phyloP scores from a whole-genome alignment of 1,284 basidiomycete species.

The Stereum hirsutum region DNA sequence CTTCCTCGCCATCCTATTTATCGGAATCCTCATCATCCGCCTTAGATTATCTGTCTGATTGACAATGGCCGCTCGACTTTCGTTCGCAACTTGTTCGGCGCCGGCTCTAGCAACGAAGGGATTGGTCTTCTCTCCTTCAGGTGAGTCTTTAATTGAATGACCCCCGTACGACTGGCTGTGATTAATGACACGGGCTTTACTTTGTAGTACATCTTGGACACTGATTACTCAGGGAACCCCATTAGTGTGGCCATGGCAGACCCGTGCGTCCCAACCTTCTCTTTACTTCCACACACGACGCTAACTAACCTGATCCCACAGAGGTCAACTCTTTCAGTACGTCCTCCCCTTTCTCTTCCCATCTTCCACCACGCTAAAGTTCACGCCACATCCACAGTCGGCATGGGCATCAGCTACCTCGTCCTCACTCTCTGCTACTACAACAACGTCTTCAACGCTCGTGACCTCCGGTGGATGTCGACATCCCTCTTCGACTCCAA shows the following conservation, averaged over 20 bases:
- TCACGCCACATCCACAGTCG: constrained; percentile 23
- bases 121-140: constrained; percentile 39
- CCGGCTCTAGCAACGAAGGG: constrained; percentile 42
- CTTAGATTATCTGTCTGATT: constrained; percentile 37
- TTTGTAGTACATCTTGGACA: constrained; percentile 43
- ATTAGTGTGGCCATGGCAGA: constrained; percentile 40
- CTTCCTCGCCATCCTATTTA: too few species aligned
- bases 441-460: constrained; percentile 36
- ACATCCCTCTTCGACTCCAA: constrained; percentile 33
- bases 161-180: too few species aligned
- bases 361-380: neutral
- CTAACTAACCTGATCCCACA: constrained; percentile 8
- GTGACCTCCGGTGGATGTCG: constrained; percentile 39
- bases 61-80: constrained; percentile 36
- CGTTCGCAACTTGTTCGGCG: constrained; percentile 41
- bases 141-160: too few species aligned
- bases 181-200: too few species aligned
- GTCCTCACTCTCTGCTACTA: constrained; percentile 40
- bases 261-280: constrained; percentile 24
- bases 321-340: constrained; percentile 31
- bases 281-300: too few species aligned
- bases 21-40: too few species aligned
- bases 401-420: constrained; percentile 39
- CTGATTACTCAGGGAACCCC: constrained; percentile 46
- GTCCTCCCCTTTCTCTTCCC: constrained; percentile 7